Base-by-base conservation (phyloP, 495 filamentous ascomycete genomes). In the Aspergillus mulundensis region DNA sequence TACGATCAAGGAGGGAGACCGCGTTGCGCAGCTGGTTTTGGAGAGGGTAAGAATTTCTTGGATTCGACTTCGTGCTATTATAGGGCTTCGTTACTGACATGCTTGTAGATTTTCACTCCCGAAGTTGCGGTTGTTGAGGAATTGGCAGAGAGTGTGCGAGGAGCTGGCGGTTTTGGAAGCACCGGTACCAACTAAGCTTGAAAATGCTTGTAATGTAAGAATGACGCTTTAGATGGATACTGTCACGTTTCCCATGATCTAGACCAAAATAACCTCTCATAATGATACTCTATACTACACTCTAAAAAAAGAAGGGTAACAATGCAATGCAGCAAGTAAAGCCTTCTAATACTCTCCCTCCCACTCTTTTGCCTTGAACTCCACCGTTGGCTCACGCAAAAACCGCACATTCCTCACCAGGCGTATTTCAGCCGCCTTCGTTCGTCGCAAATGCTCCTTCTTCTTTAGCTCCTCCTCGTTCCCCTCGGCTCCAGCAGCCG, bases 111-210 rank as follows among this genome's bases (percentile, higher is more conserved):
- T 57, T 89, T 85, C 60, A 97, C 91, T 34, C 93, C 94, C 7
- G 90, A 95, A 38, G 88, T 97, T 19, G 64, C 86, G 48, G 91
- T 94, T 62, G 94, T 97, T 8, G 79, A 88, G 70, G 83, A 91
- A 74, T 71, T 98, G 56, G 90, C 94, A 66, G 90, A 90, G 81
- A 96, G 89, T 64, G 87, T 93, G 19, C 76, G 94, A 47, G 94
- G 94, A 20, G 90, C 84, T 0, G 93, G 91, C 16, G 94, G 94
- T 8, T 98, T 98, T 64, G 94, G 94, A 30, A 96, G 91, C 63
- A 98, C 94, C 14, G 94, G 93, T 21, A 36, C 32, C 12, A 52
- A 54, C 48, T 50, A 50, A 40, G 15, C 11, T 19, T 15, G 6
- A 21, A 51, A 21, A 16, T 14, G 6, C 32, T 20, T 47, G 39